These are phyloP conservation scores for Malus hybrid DNA, from an alignment of 331 rosid genomes.

Conservation along the genomic window DNA sequence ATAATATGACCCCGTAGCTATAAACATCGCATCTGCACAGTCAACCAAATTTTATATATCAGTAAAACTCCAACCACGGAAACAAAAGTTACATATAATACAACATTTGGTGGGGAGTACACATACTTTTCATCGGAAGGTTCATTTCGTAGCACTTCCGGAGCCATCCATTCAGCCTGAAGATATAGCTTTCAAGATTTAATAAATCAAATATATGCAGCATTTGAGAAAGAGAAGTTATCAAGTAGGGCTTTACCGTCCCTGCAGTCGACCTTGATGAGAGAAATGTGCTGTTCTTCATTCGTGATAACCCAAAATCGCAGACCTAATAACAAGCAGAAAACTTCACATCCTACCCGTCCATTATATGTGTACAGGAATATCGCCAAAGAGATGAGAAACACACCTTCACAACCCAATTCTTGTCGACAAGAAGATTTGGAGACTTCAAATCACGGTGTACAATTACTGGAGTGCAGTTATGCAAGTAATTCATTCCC, in stretches of 20 bases:
- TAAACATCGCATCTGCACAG: constrained; percentile 76
- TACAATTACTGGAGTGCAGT: constrained; percentile 78
- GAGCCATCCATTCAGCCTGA: constrained; percentile 99
- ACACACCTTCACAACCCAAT: constrained; percentile 93
- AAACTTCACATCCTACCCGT: constrained; percentile 1
- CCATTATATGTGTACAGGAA: constrained; percentile 12
- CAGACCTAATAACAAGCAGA: constrained; percentile 54
- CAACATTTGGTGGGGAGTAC: neutral
- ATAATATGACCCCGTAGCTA: constrained; percentile 89
- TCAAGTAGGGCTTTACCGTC: constrained; percentile 49
- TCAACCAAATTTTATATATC: neutral
- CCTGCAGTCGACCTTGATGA: constrained; percentile 97
- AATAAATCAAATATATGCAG: neutral
- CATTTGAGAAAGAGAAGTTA: constrained; percentile 14
- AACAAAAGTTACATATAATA: neutral
- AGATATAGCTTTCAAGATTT: constrained; percentile 6
- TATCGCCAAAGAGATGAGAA: constrained; percentile 7
- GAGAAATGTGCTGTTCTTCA: constrained; percentile 88
- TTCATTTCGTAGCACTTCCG: constrained; percentile 80
- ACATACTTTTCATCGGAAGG: constrained; percentile 81
- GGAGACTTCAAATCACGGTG: constrained; percentile 99
- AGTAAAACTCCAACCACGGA: neutral
- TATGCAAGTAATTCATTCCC: constrained; percentile 98
- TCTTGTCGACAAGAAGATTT: constrained; percentile 92
- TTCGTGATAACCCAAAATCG: constrained; percentile 86